Evolutionary conservation across 2,329 filamentous ascomycete species (phyloP).

Genomic region (Trichoderma sp.): DNA sequence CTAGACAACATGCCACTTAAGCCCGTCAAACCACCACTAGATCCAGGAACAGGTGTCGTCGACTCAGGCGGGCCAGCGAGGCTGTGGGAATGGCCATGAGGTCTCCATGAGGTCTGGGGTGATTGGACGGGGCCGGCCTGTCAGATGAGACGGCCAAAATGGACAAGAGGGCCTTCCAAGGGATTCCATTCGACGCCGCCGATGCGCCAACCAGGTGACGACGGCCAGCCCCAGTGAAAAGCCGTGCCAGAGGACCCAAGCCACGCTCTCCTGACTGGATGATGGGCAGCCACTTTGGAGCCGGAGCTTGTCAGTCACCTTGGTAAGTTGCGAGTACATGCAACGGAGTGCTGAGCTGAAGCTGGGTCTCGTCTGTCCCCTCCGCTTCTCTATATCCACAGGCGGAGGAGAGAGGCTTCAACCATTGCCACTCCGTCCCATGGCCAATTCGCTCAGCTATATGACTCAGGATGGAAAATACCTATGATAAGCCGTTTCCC

Average conservation of each 20-base stretch:
- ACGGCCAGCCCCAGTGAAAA: constrained; percentile 11
- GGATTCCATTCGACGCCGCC: constrained; percentile 21
- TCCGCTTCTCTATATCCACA: background rate
- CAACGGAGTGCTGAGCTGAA: background rate
- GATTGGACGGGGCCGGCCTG: constrained; percentile 21
- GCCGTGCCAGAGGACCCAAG: constrained; percentile 11
- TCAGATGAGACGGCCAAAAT: constrained; percentile 18
- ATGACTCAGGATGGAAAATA: background rate
- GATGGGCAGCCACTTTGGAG: background rate
- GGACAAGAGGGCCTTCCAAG: constrained; percentile 15
- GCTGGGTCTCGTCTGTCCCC: background rate
- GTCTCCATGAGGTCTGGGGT: background rate
- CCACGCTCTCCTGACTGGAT: constrained; percentile 20
- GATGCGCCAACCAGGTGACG: constrained; percentile 20
- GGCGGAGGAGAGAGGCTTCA: background rate
- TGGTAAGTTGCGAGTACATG: background rate
- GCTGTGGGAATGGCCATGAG: background rate
- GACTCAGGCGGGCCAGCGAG: constrained; percentile 17
- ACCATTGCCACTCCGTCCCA: background rate
- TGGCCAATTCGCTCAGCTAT: background rate
- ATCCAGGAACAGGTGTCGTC: constrained; percentile 17
- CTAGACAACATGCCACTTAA: background rate
- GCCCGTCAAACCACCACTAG: background rate
- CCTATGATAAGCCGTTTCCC: background rate
- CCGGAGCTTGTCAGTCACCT: background rate